A percentile compares a stretch with the other conserved stretches of the same genome.
phyloP scores from a whole-genome alignment of 2,329 filamentous ascomycete species.

The Scedosporium boydii region DNA sequence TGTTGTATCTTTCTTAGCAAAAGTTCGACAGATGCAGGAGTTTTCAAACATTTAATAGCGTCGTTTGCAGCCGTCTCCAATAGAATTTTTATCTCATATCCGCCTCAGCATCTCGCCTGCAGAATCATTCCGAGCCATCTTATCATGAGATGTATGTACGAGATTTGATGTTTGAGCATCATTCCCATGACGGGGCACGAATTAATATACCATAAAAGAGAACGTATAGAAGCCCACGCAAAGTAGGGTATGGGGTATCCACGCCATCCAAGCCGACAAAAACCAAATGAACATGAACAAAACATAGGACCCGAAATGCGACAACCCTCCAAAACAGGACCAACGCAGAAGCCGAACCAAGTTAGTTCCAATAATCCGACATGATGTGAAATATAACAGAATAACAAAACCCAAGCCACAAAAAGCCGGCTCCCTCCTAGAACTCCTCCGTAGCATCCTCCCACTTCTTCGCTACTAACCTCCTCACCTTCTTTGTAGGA shows the following conservation, averaged over 20 bases:
- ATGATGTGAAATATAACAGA: not conserved
- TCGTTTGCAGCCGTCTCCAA: too few relatives aligned
- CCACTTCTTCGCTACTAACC: slow-evolving; percentile 38
- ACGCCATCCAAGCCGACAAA: not conserved
- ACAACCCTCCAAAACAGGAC: not conserved
- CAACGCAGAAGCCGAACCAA: not conserved
- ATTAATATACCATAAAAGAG: not conserved
- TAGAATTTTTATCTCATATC: too few relatives aligned
- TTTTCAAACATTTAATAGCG: too few relatives aligned
- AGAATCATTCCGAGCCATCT: too few relatives aligned
- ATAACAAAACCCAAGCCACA: not conserved
- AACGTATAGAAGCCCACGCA: not conserved
- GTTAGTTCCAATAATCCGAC: not conserved
- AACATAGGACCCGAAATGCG: not conserved
- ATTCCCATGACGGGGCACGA: too few relatives aligned
- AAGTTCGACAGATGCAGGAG: too few relatives aligned
- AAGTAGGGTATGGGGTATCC: slow-evolving; percentile 4
- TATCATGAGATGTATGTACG: too few relatives aligned
- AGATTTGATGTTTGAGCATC: too few relatives aligned
- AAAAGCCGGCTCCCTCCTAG: not conserved
- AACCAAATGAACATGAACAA: not conserved
- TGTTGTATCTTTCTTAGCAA: too few relatives aligned
- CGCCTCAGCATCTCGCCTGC: too few relatives aligned
- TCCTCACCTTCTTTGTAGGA: slow-evolving; percentile 42
- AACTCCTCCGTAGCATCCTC: slow-evolving; percentile 30